Evolutionary conservation across 129 eudicot genomes (phyloP), one percentile per base, ranked within the genome.

Genomic region (Gnaphalium uliginosum): DNA sequence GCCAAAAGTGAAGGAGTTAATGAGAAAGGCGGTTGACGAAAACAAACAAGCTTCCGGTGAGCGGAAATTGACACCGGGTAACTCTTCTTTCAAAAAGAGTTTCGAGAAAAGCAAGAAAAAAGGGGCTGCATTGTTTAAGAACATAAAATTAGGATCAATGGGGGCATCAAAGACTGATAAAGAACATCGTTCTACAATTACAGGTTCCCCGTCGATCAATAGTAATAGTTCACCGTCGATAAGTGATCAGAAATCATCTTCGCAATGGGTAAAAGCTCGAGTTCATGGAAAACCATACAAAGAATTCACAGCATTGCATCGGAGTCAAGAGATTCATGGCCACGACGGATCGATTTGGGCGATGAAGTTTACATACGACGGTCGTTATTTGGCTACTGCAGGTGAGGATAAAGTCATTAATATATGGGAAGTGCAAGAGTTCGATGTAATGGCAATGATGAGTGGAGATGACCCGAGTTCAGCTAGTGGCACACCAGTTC

Each of bases 91-190:
- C 23, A 70, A 61, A 33, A 48, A 81, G 15, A 81, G 80, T 71
- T 74, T 75, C 25, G 68, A 37, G 61, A 74, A 75, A 17, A 80
- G 83, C 75, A 80, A 80, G 79, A 80, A 80, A 73, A 73, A 48
- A 57, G 79, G 83, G 27, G 79, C 83, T 66, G 41, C 83, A 22
- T 73, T 80, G 75, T 68, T 80, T 48, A 80, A 80, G 48, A 80
- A 73, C 83, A 73, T 80, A 10, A 80, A 73, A 69, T 29, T 78
- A 43, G 87, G 84, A 11, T 90, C 85, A 41, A 87, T 89, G 79
- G 88, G 86, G 13, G 92, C 81, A 39, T 74, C 80, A 22, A 73
- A 73, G 17, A 77, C 71, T 0, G 88, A 85, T 8, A 89, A 84
- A 72, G 94, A 88, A 18, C 82, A 59, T 62, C 81, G 58, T 22